phyloP scores from a whole-genome alignment of 2,329 filamentous ascomycete genomes.

The Eutypella sp. region DNA sequence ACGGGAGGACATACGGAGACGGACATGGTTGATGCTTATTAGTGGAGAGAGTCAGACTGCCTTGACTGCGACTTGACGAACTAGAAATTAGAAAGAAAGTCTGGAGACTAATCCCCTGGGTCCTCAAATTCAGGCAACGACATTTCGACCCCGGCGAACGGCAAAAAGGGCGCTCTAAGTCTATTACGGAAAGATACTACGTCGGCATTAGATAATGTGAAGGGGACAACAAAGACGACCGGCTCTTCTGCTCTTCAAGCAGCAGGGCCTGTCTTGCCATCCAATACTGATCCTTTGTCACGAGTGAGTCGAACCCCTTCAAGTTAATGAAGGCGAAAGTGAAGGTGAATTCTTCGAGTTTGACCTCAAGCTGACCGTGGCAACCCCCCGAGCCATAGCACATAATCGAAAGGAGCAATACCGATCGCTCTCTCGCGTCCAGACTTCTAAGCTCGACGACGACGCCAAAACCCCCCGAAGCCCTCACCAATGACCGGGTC shows the following conservation, averaged over 20 bases:
- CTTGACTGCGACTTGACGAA: background rate
- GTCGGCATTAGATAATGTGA: conserved; percentile 16
- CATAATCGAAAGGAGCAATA: conserved; percentile 35
- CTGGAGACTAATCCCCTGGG: background rate
- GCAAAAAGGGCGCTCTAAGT: conserved; percentile 19
- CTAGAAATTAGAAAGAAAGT: too few species aligned
- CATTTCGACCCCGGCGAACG: background rate
- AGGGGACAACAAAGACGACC: conserved; percentile 17
- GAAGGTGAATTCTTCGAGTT: conserved; percentile 1
- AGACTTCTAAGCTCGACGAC: conserved; percentile 45
- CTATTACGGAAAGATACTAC: conserved; percentile 20
- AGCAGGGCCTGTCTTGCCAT: conserved; percentile 25
- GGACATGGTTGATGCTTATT: too few species aligned
- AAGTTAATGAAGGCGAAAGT: conserved; percentile 4
- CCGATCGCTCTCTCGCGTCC: conserved; percentile 30
- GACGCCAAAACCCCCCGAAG: conserved; percentile 44
- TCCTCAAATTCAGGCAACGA: background rate
- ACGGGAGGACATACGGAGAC: too few species aligned
- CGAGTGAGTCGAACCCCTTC: conserved; percentile 47
- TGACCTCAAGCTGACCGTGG: too few species aligned
- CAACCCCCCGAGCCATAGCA: conserved; percentile 34
- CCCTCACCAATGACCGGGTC: conserved; percentile 37
- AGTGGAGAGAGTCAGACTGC: too few species aligned
- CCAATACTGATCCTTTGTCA: conserved; percentile 59
- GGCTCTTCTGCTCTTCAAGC: conserved; percentile 12